A percentile compares a stretch with the other conserved stretches of the same genome.
phyloP scores from a whole-genome alignment of 768 basidiomycete genomes.

The Lactifluus rugatus region DNA sequence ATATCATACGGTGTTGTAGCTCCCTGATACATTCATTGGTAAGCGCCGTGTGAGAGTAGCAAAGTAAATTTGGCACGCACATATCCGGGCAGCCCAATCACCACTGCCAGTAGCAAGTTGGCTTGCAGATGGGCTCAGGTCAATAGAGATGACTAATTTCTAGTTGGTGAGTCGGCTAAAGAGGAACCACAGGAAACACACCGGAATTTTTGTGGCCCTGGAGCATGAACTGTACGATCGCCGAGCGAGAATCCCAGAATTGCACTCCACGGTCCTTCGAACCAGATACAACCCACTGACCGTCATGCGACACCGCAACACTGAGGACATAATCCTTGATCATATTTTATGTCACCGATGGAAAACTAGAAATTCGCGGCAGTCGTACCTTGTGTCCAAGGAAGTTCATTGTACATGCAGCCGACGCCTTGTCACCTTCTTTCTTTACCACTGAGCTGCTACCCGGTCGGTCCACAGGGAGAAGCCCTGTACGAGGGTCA shows the following conservation, averaged over 20 bases:
- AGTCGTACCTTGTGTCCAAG: conserved; percentile 71
- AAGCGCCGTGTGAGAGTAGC: neutral
- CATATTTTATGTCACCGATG: conserved; percentile 2
- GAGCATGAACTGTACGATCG: conserved; percentile 84
- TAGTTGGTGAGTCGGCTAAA: neutral
- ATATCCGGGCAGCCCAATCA: conserved; percentile 64
- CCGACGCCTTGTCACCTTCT: conserved; percentile 37
- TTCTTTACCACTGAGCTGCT: conserved; percentile 29
- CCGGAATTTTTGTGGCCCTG: conserved; percentile 71
- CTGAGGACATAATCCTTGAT: conserved; percentile 60
- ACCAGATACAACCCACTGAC: conserved; percentile 91
- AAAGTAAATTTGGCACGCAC: conserved; percentile 29
- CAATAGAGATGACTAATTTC: conserved; percentile 56
- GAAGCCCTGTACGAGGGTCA: conserved; percentile 14
- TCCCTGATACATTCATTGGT: conserved; percentile 18
- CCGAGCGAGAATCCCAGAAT: conserved; percentile 78
- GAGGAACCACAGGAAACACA: conserved; percentile 20
- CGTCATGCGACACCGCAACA: conserved; percentile 81
- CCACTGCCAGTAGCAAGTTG: conserved; percentile 62
- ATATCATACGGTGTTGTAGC: conserved; percentile 22
- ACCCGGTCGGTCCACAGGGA: conserved; percentile 16
- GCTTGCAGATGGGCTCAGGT: conserved; percentile 51
- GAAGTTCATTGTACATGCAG: conserved; percentile 71
- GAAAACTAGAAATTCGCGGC: neutral
- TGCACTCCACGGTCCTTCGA: conserved; percentile 94